Evolutionary conservation across 495 filamentous ascomycete genomes (phyloP).

Genomic region (Peziza echinospora): DNA sequence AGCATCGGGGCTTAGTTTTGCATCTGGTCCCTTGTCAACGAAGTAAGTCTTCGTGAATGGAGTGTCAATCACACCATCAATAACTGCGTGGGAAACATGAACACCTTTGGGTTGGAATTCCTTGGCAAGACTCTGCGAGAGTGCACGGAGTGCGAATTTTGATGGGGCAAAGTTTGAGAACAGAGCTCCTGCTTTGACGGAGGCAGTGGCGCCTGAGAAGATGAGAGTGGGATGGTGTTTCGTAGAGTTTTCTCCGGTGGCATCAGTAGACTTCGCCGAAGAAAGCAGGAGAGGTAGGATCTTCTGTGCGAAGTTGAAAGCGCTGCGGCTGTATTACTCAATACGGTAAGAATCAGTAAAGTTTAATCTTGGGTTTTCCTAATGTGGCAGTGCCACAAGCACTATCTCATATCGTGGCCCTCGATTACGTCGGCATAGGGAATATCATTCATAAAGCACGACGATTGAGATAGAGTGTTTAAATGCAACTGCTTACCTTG

Average conservation of each 20-base stretch:
- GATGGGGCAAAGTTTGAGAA: slow-evolving; percentile 54
- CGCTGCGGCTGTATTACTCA: slow-evolving; percentile 38
- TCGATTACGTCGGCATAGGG: too few species aligned
- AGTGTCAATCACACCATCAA: slow-evolving; percentile 80
- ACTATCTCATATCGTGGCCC: too few species aligned
- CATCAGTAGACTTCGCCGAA: slow-evolving; percentile 24
- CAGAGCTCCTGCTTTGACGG: slow-evolving; percentile 45
- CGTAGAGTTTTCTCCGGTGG: neutral
- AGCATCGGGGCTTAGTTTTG: slow-evolving; percentile 58
- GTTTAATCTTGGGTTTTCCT: too few species aligned
- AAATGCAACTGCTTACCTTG: slow-evolving; percentile 38
- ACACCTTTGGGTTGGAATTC: slow-evolving; percentile 82
- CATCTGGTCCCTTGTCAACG: slow-evolving; percentile 37
- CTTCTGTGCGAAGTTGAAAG: slow-evolving; percentile 56
- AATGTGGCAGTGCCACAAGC: too few species aligned
- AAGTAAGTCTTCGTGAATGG: slow-evolving; percentile 40
- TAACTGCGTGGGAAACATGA: slow-evolving; percentile 66
- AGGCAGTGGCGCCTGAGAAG: slow-evolving; percentile 76
- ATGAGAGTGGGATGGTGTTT: slow-evolving; percentile 56
- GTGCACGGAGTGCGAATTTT: slow-evolving; percentile 62
- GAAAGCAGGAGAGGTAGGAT: slow-evolving; percentile 48
- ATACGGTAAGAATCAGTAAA: too few species aligned
- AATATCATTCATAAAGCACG: neutral
- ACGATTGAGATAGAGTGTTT: neutral
- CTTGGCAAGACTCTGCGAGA: slow-evolving; percentile 55